Evolutionary conservation across 352 stramenopile genomes (phyloP), one percentile per base, ranked within the genome.

Genomic region (Globisporangium alternatum): DNA sequence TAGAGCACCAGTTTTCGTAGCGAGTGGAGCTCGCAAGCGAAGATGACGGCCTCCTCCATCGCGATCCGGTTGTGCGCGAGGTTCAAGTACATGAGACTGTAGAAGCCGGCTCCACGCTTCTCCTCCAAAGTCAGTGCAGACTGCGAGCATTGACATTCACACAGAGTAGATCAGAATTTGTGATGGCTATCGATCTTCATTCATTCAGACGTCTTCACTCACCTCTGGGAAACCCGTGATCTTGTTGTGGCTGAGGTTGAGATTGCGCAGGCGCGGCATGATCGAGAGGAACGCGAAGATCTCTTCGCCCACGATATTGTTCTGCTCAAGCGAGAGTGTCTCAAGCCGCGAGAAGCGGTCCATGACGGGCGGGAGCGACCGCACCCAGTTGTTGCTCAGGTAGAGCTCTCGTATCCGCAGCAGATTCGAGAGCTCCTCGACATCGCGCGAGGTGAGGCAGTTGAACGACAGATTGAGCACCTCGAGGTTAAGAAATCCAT

Each of bases 211-310:
- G 10, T 8, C 4, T 2, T 53, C 28, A 47, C 66, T 35, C 44
- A 89, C 78, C 72, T 93, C 83, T 3, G 81, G 81, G 48, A 94
- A 91, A 3, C 72, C 66, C 10, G 78, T 85, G 62, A 94, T 72
- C 54, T 87, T 90, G 71, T 94, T 94, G 60, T 91, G 76, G 33
- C 78, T 90, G n/a, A 94, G 41, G 51, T 94, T 92, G 54, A 94
- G 71, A 30, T 89, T 89, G 8, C 76, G 76, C 15, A 94, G 66
- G 0, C 82, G 78, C 3, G 85, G 85, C 60, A 85, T 71, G 39
- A 90, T 81, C 13, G 77, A 55, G 15, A 94, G 69, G n/a, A 92
- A 80, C 2, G 78, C 67, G 66, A 94, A 92, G n/a, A 89, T 71
- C 30, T 86, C 80, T 22, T 81, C 67, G 8, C 80, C 81, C 1